Conservation (phyloP, 1,139 yeast genomes). For the Suzukiozyma palmioleophila region DNA sequence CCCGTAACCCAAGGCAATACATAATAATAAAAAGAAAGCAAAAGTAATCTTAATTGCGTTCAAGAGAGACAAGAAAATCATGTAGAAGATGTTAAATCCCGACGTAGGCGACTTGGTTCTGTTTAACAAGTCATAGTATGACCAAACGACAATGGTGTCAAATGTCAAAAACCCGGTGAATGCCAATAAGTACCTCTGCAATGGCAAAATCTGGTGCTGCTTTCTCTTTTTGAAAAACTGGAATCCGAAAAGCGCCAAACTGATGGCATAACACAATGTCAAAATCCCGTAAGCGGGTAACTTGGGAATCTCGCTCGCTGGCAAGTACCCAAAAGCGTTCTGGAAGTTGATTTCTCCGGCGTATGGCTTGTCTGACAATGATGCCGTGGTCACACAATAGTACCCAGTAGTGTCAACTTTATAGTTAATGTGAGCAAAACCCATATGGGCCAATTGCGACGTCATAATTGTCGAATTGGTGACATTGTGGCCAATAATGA, state of each 20-base stretch:
- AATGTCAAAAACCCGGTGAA: constrained; percentile 78
- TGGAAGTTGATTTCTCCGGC: constrained; percentile 71
- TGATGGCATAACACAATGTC: constrained; percentile 78
- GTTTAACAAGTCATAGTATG: constrained; percentile 82
- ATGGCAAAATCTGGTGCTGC: constrained; percentile 74
- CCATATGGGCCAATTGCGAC: constrained; percentile 49
- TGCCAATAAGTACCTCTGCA: constrained; percentile 85
- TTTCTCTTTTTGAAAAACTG: constrained; percentile 79
- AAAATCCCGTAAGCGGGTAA: constrained; percentile 84
- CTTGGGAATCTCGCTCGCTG: constrained; percentile 90
- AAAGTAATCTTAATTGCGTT: constrained; percentile 82
- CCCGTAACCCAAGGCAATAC: constrained; percentile 91
- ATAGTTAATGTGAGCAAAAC: constrained; percentile 60
- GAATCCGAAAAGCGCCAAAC: constrained; percentile 77
- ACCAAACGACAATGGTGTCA: constrained; percentile 88
- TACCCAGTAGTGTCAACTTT: constrained; percentile 75
- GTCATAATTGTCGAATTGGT: constrained; percentile 57
- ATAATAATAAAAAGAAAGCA: constrained; percentile 79
- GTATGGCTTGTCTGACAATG: constrained; percentile 43
- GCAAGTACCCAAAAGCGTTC: constrained; percentile 84
- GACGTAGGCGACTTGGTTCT: constrained; percentile 47
- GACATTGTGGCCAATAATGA: constrained; percentile 46
- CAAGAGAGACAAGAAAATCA: constrained; percentile 71
- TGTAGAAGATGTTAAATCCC: constrained; percentile 65
- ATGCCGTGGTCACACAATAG: constrained; percentile 79